Evolutionary conservation across 805 yeast species (phyloP).

Genomic region (Spencermartinsiella europaea): DNA sequence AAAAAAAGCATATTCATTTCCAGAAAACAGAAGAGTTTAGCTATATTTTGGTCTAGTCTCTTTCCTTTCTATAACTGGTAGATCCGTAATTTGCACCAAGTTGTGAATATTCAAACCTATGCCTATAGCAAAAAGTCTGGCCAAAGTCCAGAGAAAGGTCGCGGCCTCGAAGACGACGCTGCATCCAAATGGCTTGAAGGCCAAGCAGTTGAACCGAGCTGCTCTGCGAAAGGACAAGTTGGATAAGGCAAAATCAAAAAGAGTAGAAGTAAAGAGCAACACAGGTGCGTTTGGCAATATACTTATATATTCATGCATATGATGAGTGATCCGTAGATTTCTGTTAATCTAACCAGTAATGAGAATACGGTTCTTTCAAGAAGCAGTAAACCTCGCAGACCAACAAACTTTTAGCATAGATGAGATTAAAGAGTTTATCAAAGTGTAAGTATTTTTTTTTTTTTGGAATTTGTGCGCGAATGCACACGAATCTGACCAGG

Average conservation of each 20-base stretch:
- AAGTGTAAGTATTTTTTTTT: slow-evolving; percentile 35
- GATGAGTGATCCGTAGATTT: slow-evolving; percentile 11
- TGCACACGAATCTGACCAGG: slow-evolving; percentile 8
- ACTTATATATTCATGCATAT: no score
- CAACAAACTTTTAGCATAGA: slow-evolving; percentile 44
- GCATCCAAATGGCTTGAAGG: slow-evolving; percentile 88
- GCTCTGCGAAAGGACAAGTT: slow-evolving; percentile 75
- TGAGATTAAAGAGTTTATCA: slow-evolving; percentile 58
- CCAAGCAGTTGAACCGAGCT: slow-evolving; percentile 80
- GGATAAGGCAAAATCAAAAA: slow-evolving; percentile 48
- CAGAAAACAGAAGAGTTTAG: no score
- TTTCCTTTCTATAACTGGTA: no score
- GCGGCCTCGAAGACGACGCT: slow-evolving; percentile 51
- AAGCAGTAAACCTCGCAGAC: slow-evolving; percentile 42
- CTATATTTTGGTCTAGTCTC: no score
- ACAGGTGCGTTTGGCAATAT: slow-evolving; percentile 22
- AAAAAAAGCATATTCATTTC: no score
- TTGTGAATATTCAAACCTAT: no score
- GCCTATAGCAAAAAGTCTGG: slow-evolving; percentile 66
- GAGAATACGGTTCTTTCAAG: slow-evolving; percentile 56
- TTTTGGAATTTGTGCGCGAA: not conserved
- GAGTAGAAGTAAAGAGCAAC: slow-evolving; percentile 44
- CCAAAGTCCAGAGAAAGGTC: slow-evolving; percentile 58
- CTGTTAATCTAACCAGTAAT: slow-evolving; percentile 30
- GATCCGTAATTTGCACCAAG: no score